Evolutionary conservation across 371 early-diverging fungal genomes (phyloP), one percentile per base, ranked within the genome.

Genomic region (Syncephalastrum sp.): DNA sequence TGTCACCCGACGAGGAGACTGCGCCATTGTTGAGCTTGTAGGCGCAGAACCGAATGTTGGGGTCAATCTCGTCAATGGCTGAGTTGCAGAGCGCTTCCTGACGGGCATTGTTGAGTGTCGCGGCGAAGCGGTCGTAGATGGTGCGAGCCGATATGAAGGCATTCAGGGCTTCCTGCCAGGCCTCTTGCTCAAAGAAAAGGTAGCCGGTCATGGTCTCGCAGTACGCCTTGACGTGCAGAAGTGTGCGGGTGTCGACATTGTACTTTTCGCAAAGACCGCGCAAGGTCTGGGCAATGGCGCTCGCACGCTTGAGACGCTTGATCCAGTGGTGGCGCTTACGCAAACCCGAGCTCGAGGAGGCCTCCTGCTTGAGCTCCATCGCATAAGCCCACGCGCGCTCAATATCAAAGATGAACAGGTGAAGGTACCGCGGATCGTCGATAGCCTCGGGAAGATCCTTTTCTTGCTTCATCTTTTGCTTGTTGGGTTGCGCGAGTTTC

Each of bases 321-420:
- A 87, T 70, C 15, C 82, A 66, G 65, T 91, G 92, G 56, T 82
- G 79, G 33, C 79, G 78, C 56, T 89, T 90, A 16, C 91, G 82
- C 10, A 79, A 75, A 44, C 89, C 85, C 54, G 85, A 83, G 52
- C 74, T 67, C 23, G 77, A 67, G 13, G 72, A 64, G 1, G 83
- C 72, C 29, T 85, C 82, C 13, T 72, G 75, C 57, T 88, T 89
- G 54, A 91, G 69, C 59, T 91, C 86, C 91, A 89, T 90, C 15
- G 87, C 85, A 59, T 89, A 86, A 25, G 86, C 80, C 93, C 91
- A 91, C 12, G 84, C 82, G n/a, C 91, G 82, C 59, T 92, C 93
- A 5, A 83, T 73, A 56, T 87, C 83, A 63, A 85, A 90, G 14
- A 91, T 70, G 43, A 75, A 66, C 14, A 90, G 61, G 17, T 86